Evolutionary conservation across 1,284 basidiomycete genomes (phyloP).

Genomic region (Bjerkandera adusta): DNA sequence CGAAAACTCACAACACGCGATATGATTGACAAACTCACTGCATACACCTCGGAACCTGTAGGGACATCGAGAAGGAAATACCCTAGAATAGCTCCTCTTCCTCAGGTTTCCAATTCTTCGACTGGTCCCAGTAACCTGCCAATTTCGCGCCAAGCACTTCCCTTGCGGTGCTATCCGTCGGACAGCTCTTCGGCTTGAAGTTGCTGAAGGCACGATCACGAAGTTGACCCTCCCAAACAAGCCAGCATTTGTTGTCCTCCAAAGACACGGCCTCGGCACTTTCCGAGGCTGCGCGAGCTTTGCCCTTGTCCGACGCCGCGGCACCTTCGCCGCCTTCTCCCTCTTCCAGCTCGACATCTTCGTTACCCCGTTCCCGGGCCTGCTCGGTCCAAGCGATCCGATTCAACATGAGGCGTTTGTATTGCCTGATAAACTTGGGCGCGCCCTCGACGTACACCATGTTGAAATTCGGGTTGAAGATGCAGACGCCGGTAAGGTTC

Average conservation of each 20-base stretch:
- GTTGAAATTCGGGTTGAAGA: conserved; percentile 87
- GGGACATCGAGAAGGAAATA: too few relatives aligned
- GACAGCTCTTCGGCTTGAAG: conserved; percentile 84
- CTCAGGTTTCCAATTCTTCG: conserved; percentile 83
- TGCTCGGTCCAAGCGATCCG: conserved; percentile 96
- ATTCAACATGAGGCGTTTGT: conserved; percentile 84
- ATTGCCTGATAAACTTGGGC: conserved; percentile 82
- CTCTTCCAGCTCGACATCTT: conserved; percentile 65
- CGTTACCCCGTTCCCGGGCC: conserved; percentile 72
- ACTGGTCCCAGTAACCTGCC: conserved; percentile 91
- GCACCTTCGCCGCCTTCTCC: conserved; percentile 45
- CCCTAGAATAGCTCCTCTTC: conserved; percentile 74
- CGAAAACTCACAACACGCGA: too few relatives aligned
- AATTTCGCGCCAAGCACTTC: conserved; percentile 82
- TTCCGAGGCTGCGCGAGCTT: conserved; percentile 28
- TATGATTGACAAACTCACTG: too few relatives aligned
- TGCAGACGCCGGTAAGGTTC: conserved; percentile 83
- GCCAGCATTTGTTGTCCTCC: conserved; percentile 84
- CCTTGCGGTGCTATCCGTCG: conserved; percentile 83
- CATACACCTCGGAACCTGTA: too few relatives aligned
- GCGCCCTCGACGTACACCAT: conserved; percentile 95
- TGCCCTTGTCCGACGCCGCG: conserved; percentile 26
- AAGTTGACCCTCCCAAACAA: conserved; percentile 92
- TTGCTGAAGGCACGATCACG: conserved; percentile 80
- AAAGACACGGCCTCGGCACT: conserved; percentile 48